phyloP scores from a whole-genome alignment of 1,284 basidiomycete genomes.

The Ustilago bromivora region DNA sequence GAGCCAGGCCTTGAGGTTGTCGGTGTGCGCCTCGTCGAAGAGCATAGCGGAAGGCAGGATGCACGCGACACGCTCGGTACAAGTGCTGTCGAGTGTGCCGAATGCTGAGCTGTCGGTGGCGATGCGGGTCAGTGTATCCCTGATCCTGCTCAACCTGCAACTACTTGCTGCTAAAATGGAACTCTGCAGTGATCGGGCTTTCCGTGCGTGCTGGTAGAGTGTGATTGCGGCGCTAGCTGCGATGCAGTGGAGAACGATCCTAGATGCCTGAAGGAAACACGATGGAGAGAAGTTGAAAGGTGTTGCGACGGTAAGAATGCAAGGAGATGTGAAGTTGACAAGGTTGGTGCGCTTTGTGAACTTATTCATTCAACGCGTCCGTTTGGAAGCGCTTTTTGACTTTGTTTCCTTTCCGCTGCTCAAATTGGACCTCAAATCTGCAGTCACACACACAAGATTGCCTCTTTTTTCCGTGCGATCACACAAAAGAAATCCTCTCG shows the following conservation, averaged over 20 bases:
- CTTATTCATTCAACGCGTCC: slow-evolving; percentile 14
- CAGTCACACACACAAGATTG: slow-evolving; percentile 1
- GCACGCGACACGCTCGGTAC: background rate
- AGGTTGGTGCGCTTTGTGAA: slow-evolving; percentile 3
- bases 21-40: slow-evolving; percentile 55
- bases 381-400: slow-evolving; percentile 6
- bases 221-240: background rate
- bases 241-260: background rate
- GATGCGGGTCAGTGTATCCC: background rate
- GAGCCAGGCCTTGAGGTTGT: slow-evolving; percentile 63
- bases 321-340: slow-evolving; percentile 8
- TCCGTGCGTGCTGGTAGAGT: background rate
- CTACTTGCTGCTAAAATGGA: too few species aligned
- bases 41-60: slow-evolving; percentile 21
- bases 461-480: background rate
- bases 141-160: background rate
- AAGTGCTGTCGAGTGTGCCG: background rate
- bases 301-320: slow-evolving; percentile 3
- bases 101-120: background rate
- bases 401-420: background rate
- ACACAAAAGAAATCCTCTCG: slow-evolving; percentile 1
- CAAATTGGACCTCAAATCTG: slow-evolving; percentile 4
- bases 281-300: background rate
- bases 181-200: too few species aligned
- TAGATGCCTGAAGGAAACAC: background rate